A percentile compares a stretch with the other conserved stretches of the same genome.
phyloP scores from a whole-genome alignment of 441 rosid species.

The Pelargonium fulgidum region DNA sequence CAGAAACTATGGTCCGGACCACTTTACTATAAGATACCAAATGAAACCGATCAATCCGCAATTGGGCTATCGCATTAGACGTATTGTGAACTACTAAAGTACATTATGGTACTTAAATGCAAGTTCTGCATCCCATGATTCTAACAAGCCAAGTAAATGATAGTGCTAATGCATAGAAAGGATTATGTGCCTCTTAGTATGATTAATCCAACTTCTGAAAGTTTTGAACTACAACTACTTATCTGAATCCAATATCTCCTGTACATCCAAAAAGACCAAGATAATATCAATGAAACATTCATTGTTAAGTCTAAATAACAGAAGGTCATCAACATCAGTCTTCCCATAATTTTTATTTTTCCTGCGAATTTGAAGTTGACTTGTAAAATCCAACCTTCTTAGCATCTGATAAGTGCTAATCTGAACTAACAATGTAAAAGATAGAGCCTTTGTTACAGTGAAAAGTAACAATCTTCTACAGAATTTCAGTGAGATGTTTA shows the following conservation, averaged over 20 bases:
- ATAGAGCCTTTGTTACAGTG: too few relatives aligned
- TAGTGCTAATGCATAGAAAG: neutral
- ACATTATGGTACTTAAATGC: neutral
- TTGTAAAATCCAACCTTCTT: neutral
- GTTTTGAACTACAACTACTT: neutral
- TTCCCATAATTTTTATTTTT: too few relatives aligned
- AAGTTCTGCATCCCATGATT: neutral
- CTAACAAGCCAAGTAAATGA: neutral
- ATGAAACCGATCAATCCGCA: neutral
- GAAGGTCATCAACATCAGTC: too few relatives aligned
- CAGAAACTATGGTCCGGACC: neutral
- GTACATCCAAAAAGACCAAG: neutral
- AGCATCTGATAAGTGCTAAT: neutral
- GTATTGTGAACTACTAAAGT: neutral
- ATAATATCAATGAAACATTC: too few relatives aligned
- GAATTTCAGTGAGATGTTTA: neutral
- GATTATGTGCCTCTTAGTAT: neutral
- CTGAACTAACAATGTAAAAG: too few relatives aligned
- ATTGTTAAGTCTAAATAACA: too few relatives aligned
- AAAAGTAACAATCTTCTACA: too few relatives aligned
- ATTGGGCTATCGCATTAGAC: too few relatives aligned
- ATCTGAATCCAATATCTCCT: neutral
- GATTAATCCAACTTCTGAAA: neutral
- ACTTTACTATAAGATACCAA: neutral
- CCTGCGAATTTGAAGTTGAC: neutral